phyloP scores from a whole-genome alignment of 2,329 filamentous ascomycete species.

The Clarireedia monteithiana region DNA sequence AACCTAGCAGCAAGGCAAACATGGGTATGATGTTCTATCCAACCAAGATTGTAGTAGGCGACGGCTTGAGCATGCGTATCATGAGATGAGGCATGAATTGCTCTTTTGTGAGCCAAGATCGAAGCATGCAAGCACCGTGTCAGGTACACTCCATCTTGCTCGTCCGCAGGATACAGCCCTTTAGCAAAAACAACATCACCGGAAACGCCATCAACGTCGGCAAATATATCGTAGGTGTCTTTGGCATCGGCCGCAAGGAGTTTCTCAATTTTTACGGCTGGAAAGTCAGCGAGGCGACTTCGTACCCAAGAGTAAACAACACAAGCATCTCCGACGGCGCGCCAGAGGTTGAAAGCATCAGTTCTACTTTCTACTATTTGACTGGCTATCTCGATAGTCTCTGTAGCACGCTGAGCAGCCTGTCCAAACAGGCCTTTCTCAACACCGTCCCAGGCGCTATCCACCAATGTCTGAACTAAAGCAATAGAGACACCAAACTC shows the following conservation, averaged over 20 bases:
- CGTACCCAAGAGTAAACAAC: conserved; percentile 76
- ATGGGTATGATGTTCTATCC: conserved; percentile 82
- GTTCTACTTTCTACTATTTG: conserved; percentile 52
- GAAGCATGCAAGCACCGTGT: conserved; percentile 59
- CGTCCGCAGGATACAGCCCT: conserved; percentile 26
- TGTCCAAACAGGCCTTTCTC: conserved; percentile 84
- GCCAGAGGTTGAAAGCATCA: conserved; percentile 91
- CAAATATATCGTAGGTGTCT: conserved; percentile 51
- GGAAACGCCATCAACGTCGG: conserved; percentile 60
- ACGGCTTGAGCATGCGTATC: conserved; percentile 86
- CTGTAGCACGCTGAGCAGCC: conserved; percentile 60
- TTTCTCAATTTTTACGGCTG: conserved; percentile 45
- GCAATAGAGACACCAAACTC: conserved; percentile 87
- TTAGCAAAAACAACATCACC: conserved; percentile 31
- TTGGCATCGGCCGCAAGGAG: conserved; percentile 51
- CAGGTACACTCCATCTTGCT: conserved; percentile 35
- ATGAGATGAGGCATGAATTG: conserved; percentile 61
- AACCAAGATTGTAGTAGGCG: conserved; percentile 95
- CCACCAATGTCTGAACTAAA: conserved; percentile 78
- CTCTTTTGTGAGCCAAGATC: conserved; percentile 81
- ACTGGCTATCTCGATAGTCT: conserved; percentile 61
- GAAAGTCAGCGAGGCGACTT: conserved; percentile 55
- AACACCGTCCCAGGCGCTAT: conserved; percentile 68
- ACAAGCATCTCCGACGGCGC: conserved; percentile 81
- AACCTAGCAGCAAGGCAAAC: conserved; percentile 48